phyloP scores from a whole-genome alignment of 2,329 filamentous ascomycete genomes.

The Torrubiella hemipterigena region DNA sequence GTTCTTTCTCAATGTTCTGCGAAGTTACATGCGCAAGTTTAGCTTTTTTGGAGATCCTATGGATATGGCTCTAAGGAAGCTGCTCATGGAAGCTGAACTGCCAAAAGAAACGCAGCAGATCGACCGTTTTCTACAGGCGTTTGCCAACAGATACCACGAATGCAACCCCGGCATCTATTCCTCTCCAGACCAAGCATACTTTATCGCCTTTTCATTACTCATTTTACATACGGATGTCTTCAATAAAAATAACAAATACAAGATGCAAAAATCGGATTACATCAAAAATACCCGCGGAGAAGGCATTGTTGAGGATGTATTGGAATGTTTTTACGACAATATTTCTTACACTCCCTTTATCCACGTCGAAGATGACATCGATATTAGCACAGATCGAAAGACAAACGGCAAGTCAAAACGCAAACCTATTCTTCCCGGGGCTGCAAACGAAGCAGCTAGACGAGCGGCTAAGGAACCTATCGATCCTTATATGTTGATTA shows the following conservation, averaged over 20 bases:
- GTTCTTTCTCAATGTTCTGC: conserved; percentile 71
- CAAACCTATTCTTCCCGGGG: conserved; percentile 54
- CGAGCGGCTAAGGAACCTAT: conserved; percentile 70
- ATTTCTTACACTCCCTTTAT: conserved; percentile 98
- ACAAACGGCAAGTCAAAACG: conserved; percentile 61
- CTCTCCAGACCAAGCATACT: conserved; percentile 89
- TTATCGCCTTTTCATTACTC: conserved; percentile 91
- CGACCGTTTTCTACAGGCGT: conserved; percentile 83
- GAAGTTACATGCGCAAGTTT: conserved; percentile 93
- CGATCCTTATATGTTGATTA: conserved; percentile 87
- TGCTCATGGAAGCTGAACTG: conserved; percentile 91
- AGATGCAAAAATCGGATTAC: conserved; percentile 95
- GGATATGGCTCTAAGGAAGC: conserved; percentile 92
- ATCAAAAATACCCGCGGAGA: conserved; percentile 89
- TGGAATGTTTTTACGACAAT: conserved; percentile 97
- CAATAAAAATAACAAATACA: conserved; percentile 99
- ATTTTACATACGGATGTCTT: conserved; percentile 98
- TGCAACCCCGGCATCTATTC: conserved; percentile 95
- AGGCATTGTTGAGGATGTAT: conserved; percentile 82
- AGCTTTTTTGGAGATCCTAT: conserved; percentile 94
- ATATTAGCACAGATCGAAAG: conserved; percentile 64
- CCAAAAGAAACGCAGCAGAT: conserved; percentile 98
- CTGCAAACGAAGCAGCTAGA: conserved; percentile 38
- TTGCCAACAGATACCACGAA: conserved; percentile 93
- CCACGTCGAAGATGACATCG: conserved; percentile 85